Conservation (phyloP, 2,329 filamentous ascomycete species). For the Grosmannia huntii region DNA sequence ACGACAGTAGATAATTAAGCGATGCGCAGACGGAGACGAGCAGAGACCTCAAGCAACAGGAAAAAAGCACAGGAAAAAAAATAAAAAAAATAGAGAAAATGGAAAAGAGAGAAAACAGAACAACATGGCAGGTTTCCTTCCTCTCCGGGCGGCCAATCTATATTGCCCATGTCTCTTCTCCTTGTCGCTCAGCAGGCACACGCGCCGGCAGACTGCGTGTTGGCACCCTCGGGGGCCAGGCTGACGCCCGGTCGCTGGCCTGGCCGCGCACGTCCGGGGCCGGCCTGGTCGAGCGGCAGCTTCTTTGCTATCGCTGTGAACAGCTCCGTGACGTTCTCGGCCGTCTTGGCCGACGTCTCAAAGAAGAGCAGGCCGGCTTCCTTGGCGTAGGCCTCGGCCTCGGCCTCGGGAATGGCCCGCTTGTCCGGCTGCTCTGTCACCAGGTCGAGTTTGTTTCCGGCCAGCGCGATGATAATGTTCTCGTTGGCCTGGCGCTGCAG, state of each 20-base stretch:
- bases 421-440: conserved; percentile 92
- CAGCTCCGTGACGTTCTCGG: conserved; percentile 87
- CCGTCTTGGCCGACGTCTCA: conserved; percentile 95
- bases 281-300: conserved; percentile 87
- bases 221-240: conserved; percentile 41
- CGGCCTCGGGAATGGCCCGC: conserved; percentile 75
- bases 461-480: conserved; percentile 97
- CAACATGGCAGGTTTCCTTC: background rate
- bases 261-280: conserved; percentile 70
- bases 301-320: conserved; percentile 98
- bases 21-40: background rate
- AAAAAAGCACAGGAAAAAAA: conserved; percentile 3
- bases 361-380: conserved; percentile 95
- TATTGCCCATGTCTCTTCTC: background rate
- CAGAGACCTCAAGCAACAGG: background rate
- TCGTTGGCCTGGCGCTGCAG: conserved; percentile 97
- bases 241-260: conserved; percentile 48
- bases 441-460: conserved; percentile 94
- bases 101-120: background rate
- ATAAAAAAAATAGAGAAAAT: background rate
- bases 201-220: conserved; percentile 41
- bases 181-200: conserved; percentile 37
- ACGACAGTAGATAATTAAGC: background rate
- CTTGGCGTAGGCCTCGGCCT: conserved; percentile 88
- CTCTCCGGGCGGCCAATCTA: conserved; percentile 8